Base-by-base conservation (phyloP, 2,329 filamentous ascomycete genomes). In the Nemania diffusa region DNA sequence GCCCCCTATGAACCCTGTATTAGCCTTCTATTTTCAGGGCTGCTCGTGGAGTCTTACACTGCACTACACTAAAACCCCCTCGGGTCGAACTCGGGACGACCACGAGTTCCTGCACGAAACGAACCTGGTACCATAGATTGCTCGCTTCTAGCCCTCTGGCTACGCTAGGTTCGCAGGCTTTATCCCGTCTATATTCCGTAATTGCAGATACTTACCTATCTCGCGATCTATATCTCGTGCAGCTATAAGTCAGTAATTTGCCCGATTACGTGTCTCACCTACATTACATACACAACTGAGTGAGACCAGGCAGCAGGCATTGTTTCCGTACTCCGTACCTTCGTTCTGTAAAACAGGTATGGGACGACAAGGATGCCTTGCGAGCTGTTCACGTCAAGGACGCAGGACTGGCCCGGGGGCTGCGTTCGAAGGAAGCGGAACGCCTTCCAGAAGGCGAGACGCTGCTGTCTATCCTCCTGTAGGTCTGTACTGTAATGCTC, bases 381-480 rank as follows among this genome's bases (percentile, higher is more conserved):
- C 40, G n/a, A 29, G 20, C 48, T 27, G 56, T 42, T 22, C 62
- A 27, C 37, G 55, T 55, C 40, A 52, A 34, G 24, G 26, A 9
- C 8, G 42, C 22, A 48, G 44, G 29, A 27, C 6, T 11, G 13
- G 15, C 44, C 22, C 8, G 24, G 44, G n/a, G 17, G 24, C 40
- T 60, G 40, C 48, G 55, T 40, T 20, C 8, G 44, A 61, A 65
- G 57, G 57, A 65, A 56, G 57, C 42, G 51, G 32, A 65, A 60
- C 11, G 22, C 51, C 62, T 65, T 65, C 62, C 42, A 65, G 57
- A 65, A 60, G 48, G 4, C 29, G 32, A 27, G 5, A 27, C 20
- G n/a, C n/a, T n/a, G n/a, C n/a, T n/a, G n/a, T n/a, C n/a, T n/a
- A n/a, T n/a, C n/a, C n/a, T n/a, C n/a, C n/a, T n/a, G n/a, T n/a